Base-by-base conservation (phyloP, 768 basidiomycete genomes). In the Calocybe gangraenosa region DNA sequence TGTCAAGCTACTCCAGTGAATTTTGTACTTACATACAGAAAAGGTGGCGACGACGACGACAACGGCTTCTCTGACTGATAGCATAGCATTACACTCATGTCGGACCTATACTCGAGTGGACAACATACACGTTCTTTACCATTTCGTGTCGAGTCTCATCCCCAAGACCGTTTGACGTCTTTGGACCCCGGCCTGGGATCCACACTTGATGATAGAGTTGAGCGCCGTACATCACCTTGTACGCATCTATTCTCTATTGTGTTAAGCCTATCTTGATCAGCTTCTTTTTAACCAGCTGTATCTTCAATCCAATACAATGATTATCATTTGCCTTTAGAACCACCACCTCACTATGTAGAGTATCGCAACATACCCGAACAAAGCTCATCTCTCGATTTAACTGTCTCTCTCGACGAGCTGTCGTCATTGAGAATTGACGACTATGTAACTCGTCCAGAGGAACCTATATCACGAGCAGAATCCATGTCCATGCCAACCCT, bases 361-460 rank as follows among this genome's bases (percentile, higher is more conserved):
- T 49, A 58, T 38, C 48, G 59, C 35, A 54, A 49, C 17, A 46
- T 48, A n/a, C 57, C 57, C 31, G 54, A 53, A 22, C 57, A 56
- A 31, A 58, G 62, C 35, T 52, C 63, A n/a, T 60, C 68, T 39
- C 71, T 67, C 44, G 75, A 78, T 60, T 59, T 76, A 32, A 70
- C 74, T 6, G 63, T 64, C 25, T 65, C 71, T 25, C 67, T 75
- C 32, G 73, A 77, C 53, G 60, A 69, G 34, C 79, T 87, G 61
- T 71, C 73, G 36, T 64, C 74, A 33, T 66, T 89, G 60, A 72
- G 65, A 40, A 62, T 87, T 46, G 63, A 61, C 42, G 79, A 79
- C 17, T 11, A 31, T 6, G 28, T 15, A 7, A 35, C 32, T 38
- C 30, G 39, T 44, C 19, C 47, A 46, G 48, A 39, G 28, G 81